Percentiles rank a stretch among this genome's conserved stretches.
Conservation (phyloP, 2,329 filamentous ascomycete species). For the Rhinocladiella similis region DNA sequence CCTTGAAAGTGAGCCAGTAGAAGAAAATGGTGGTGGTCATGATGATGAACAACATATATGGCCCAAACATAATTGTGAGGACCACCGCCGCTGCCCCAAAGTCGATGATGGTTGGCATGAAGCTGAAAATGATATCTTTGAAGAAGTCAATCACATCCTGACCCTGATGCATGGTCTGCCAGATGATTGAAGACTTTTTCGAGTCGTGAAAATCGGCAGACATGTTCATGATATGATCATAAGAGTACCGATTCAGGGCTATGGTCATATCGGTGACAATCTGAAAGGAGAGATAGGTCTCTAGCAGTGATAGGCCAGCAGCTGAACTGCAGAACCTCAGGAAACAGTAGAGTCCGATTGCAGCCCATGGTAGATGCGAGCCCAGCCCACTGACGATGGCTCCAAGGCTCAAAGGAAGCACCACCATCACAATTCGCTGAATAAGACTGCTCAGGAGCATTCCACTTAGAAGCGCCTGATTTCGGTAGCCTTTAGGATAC, state of each 20-base stretch:
- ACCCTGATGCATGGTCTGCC: slow-evolving; percentile 65
- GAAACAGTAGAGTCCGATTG: slow-evolving; percentile 53
- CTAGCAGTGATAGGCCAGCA: slow-evolving; percentile 53
- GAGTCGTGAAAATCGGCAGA: slow-evolving; percentile 70
- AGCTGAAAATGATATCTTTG: slow-evolving; percentile 59
- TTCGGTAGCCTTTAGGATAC: slow-evolving; percentile 66
- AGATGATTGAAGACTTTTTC: slow-evolving; percentile 64
- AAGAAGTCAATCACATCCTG: slow-evolving; percentile 60
- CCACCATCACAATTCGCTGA: slow-evolving; percentile 70
- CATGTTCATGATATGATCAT: slow-evolving; percentile 67
- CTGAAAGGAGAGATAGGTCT: slow-evolving; percentile 54
- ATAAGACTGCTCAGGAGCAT: slow-evolving; percentile 69
- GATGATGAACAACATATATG: slow-evolving; percentile 57
- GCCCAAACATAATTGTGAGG: slow-evolving; percentile 63
- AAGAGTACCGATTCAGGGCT: slow-evolving; percentile 60
- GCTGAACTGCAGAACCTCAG: slow-evolving; percentile 52
- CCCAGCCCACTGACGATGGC: slow-evolving; percentile 72
- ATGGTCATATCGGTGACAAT: slow-evolving; percentile 60
- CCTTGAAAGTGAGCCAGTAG: slow-evolving; percentile 49
- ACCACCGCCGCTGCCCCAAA: slow-evolving; percentile 58
- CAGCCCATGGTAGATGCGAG: slow-evolving; percentile 53
- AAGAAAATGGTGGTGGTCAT: slow-evolving; percentile 51
- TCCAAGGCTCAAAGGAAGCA: slow-evolving; percentile 79
- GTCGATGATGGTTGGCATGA: slow-evolving; percentile 64
- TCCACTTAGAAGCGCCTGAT: slow-evolving; percentile 68